Percentiles rank a stretch among this genome's conserved stretches.
Evolutionary conservation across 1,284 basidiomycete genomes (phyloP).

Genomic region (Cryptococcus sp.): DNA sequence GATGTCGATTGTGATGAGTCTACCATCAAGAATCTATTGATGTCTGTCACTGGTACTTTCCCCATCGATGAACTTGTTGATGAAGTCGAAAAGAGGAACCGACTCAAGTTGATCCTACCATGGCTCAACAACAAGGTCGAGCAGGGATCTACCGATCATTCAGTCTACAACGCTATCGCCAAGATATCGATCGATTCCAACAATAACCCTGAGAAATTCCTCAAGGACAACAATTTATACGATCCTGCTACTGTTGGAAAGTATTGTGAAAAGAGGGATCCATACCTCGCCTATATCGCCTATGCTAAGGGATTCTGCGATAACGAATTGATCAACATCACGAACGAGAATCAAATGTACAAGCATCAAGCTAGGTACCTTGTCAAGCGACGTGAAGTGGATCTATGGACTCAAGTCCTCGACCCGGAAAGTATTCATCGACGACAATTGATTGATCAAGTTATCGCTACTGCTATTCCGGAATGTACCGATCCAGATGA

Average conservation of each 20-base stretch:
- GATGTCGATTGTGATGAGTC: constrained; percentile 98
- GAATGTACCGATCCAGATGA: constrained; percentile 98
- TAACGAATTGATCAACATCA: constrained; percentile 93
- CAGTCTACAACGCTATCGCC: constrained; percentile 93
- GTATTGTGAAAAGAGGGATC: constrained; percentile 98
- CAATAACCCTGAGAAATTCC: constrained; percentile 94
- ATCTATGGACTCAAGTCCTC: constrained; percentile 96
- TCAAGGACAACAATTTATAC: constrained; percentile 96
- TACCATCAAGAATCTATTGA: constrained; percentile 89
- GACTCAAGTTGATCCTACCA: constrained; percentile 93
- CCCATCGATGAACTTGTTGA: constrained; percentile 96
- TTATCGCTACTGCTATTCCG: constrained; percentile 89
- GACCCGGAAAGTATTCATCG: constrained; percentile 85
- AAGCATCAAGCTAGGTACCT: constrained; percentile 99
- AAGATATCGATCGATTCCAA: constrained; percentile 99
- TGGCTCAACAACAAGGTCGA: constrained; percentile 94
- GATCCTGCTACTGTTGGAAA: constrained; percentile 96
- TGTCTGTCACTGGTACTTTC: constrained; percentile 94
- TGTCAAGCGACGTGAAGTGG: constrained; percentile 90
- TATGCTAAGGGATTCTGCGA: constrained; percentile 99
- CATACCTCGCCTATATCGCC: constrained; percentile 97
- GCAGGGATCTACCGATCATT: constrained; percentile 83
- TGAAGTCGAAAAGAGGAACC: constrained; percentile 94
- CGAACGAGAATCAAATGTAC: constrained; percentile 99
- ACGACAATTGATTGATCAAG: constrained; percentile 91